Evolutionary conservation across 345 rosid species (phyloP), one percentile per base, ranked within the genome.

Genomic region (Turnera subulata): DNA sequence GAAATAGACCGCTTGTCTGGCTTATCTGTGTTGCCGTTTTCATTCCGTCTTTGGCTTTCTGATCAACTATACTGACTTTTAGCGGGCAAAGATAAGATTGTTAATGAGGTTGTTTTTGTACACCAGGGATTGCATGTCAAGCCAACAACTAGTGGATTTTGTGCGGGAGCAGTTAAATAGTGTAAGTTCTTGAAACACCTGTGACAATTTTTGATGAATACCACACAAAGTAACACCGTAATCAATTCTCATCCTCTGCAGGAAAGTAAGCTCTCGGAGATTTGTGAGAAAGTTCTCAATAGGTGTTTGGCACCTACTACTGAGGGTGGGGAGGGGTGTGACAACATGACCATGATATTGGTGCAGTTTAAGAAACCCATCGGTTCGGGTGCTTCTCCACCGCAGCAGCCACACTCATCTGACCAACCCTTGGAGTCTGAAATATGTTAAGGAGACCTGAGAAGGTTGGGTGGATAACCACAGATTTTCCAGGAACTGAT

Each of bases 321-420:
- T 5, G 73, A 74, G 26, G 73, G 79, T 16, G 92, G 99, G 0
- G 97, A 89, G 76, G 99, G 96, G 61, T 87, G 97, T 46, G 99
- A 93, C 75, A 90, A 93, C 72, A 93, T 93, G 99, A 93, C 97
- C 49, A 93, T 93, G 96, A 80, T 93, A 76, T 68, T 93, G 77
- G 90, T 93, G 61, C 96, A 85, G 70, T 84, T 93, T 80, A 87
- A 85, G 76, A 87, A 81, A 65, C 78, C 84, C 13, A 21, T 69
- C 54, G 58, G 61, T 59, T 49, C 80, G 20, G 16, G 66, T 6
- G 45, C 66, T 37, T 69, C 76, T 23, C 29, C 54, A 6, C 76
- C 50, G 37, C 70, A 69, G 62, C 77, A 59, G 37, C 18, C 58
- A 6, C n/a, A 4, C 0, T 6, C 66, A 9, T 53, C 44, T 8